These are phyloP conservation scores for Xylaria nigripes DNA, from an alignment of 495 filamentous ascomycete genomes.

Conservation along the genomic window DNA sequence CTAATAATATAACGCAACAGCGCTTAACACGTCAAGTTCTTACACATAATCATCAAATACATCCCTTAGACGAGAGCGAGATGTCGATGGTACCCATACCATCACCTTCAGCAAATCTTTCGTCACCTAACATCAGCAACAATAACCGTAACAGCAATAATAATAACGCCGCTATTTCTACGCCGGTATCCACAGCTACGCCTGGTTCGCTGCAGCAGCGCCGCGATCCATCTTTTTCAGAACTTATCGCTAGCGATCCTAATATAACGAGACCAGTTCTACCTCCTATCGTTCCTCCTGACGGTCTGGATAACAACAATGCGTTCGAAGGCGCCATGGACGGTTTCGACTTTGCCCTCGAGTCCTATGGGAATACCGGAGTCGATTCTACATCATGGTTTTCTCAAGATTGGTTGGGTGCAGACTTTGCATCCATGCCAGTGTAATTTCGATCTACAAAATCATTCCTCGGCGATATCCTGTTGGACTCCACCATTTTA, in stretches of 20 bases:
- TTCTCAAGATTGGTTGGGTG: conserved; percentile 26
- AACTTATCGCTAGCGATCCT: conserved; percentile 17
- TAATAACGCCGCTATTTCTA: conserved; percentile 14
- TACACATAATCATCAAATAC: conserved; percentile 19
- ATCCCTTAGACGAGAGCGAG: conserved; percentile 22
- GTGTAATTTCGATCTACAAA: conserved; percentile 11
- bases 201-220: conserved; percentile 13
- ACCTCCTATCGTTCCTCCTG: conserved; percentile 19
- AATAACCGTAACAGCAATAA: background rate
- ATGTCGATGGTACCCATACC: conserved; percentile 19
- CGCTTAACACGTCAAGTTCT: conserved; percentile 13
- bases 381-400: conserved; percentile 24
- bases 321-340: conserved; percentile 32
- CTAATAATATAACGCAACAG: conserved; percentile 15
- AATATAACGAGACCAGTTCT: conserved; percentile 18
- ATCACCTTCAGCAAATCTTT: conserved; percentile 17
- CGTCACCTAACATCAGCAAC: conserved; percentile 15
- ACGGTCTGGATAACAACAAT: conserved; percentile 26
- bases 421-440: conserved; percentile 22
- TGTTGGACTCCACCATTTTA: background rate
- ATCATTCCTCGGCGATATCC: background rate
- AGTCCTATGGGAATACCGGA: conserved; percentile 26
- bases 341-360: conserved; percentile 26
- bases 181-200: conserved; percentile 16
- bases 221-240: conserved; percentile 18